phyloP scores from a whole-genome alignment of 208 protist genomes.

The Vickermania spadyakhi region DNA sequence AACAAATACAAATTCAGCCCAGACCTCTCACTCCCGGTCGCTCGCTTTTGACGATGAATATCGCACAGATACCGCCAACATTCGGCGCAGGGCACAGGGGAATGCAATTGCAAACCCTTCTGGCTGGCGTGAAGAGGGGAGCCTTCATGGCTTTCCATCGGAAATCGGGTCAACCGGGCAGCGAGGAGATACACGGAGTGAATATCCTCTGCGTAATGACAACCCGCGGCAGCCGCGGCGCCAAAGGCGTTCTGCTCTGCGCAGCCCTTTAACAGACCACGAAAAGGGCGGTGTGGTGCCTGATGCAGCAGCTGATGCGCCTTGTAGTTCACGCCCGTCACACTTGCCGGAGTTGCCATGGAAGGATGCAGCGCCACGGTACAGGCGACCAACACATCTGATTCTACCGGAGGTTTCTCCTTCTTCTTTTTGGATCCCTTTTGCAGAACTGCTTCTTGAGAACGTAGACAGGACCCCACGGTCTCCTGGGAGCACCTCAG shows the following conservation, averaged over 20 bases:
- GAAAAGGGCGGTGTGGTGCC: constrained; percentile 12
- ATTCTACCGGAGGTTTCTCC: not conserved
- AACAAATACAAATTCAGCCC: not conserved
- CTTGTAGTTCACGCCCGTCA: constrained; percentile 72
- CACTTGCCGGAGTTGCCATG: constrained; percentile 2
- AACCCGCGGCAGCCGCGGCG: constrained; percentile 52
- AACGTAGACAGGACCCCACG: not conserved
- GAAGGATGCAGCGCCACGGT: not conserved
- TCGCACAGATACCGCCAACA: no score
- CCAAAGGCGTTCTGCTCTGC: constrained; percentile 86
- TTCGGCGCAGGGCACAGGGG: no score
- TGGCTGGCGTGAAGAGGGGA: no score
- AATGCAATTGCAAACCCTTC: no score
- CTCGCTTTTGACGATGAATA: no score
- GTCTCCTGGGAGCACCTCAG: not conserved
- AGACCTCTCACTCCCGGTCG: no score
- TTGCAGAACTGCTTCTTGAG: not conserved
- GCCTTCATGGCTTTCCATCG: no score
- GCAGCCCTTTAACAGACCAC: constrained; percentile 75
- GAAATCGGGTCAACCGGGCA: no score
- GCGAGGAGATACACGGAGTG: constrained; percentile 37
- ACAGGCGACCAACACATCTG: not conserved
- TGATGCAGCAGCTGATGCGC: not conserved
- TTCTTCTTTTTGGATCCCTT: no score
- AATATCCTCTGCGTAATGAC: constrained; percentile 29